phyloP scores from a whole-genome alignment of 1,284 basidiomycete species.

The Apiotrichum sp. region DNA sequence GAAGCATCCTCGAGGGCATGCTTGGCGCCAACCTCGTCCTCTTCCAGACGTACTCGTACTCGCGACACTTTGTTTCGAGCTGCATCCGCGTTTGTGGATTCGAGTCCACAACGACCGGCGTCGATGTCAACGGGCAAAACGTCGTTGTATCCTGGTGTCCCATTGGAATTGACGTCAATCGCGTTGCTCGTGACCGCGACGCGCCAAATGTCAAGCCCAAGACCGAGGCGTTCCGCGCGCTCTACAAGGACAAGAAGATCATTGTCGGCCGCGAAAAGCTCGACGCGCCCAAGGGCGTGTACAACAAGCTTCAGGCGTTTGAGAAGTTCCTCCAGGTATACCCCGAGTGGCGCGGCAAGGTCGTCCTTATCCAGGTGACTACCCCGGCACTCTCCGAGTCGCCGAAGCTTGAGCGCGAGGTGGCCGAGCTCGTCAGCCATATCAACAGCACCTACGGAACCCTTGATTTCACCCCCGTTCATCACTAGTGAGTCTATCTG shows the following conservation, averaged over 20 bases:
- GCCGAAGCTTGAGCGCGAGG: conserved; percentile 85
- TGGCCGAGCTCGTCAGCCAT: conserved; percentile 89
- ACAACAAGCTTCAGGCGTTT: conserved; percentile 96
- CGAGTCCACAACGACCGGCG: conserved; percentile 75
- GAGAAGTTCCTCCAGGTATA: conserved; percentile 89
- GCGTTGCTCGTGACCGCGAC: conserved; percentile 74
- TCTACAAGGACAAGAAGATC: conserved; percentile 98
- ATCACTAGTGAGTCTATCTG: conserved; percentile 69
- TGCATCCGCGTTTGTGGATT: conserved; percentile 95
- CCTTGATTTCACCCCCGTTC: conserved; percentile 95
- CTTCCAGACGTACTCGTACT: conserved; percentile 97
- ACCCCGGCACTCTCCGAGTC: conserved; percentile 91
- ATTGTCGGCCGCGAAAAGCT: conserved; percentile 98
- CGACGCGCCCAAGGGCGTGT: conserved; percentile 93
- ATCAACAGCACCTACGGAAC: conserved; percentile 97
- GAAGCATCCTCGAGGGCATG: conserved; percentile 96
- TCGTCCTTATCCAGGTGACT: conserved; percentile 71
- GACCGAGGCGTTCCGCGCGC: conserved; percentile 69
- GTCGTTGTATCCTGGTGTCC: conserved; percentile 85
- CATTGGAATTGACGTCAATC: conserved; percentile 92
- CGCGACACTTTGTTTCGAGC: conserved; percentile 87
- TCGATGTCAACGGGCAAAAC: conserved; percentile 84
- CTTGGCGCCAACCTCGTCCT: conserved; percentile 92
- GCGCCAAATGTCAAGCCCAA: conserved; percentile 82
- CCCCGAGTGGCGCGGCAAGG: conserved; percentile 91